Conservation (phyloP, 1,284 basidiomycete genomes). For the Cutaneotrichosporon mucoides region DNA sequence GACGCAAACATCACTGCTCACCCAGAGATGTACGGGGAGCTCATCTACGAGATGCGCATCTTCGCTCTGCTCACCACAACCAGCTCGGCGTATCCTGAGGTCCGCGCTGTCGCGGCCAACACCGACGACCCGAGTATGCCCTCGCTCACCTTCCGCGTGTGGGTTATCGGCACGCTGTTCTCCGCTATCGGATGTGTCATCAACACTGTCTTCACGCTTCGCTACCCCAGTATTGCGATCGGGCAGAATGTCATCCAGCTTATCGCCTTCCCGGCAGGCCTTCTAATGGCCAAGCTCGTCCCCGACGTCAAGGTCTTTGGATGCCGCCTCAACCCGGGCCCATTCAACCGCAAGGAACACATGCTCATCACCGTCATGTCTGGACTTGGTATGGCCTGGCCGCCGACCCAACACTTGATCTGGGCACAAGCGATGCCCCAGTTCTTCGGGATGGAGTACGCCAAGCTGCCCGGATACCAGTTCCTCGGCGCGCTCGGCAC, state of each 20-base stretch:
- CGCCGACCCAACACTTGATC: slow-evolving; percentile 61
- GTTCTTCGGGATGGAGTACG: slow-evolving; percentile 29
- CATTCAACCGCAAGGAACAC: slow-evolving; percentile 15
- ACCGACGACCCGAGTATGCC: slow-evolving; percentile 72
- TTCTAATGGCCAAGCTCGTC: slow-evolving; percentile 21
- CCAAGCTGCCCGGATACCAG: slow-evolving; percentile 39
- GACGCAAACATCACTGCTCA: slow-evolving; percentile 5
- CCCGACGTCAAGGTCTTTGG: slow-evolving; percentile 31
- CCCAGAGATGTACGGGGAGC: slow-evolving; percentile 10
- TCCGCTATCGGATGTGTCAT: slow-evolving; percentile 61
- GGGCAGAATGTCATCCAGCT: slow-evolving; percentile 36
- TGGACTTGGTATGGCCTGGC: slow-evolving; percentile 19
- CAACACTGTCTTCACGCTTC: slow-evolving; percentile 55
- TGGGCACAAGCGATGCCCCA: slow-evolving; percentile 43
- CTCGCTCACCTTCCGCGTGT: slow-evolving; percentile 78
- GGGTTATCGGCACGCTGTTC: slow-evolving; percentile 59
- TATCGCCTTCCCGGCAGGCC: slow-evolving; percentile 33
- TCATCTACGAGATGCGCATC: slow-evolving; percentile 39
- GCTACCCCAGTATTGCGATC: slow-evolving; percentile 35
- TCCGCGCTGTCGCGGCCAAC: slow-evolving; percentile 74
- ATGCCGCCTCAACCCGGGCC: slow-evolving; percentile 6
- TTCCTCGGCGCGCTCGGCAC: slow-evolving; percentile 51
- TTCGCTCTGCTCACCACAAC: slow-evolving; percentile 35
- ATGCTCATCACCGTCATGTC: slow-evolving; percentile 41
- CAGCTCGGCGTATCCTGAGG: slow-evolving; percentile 77